Conservation (phyloP, 2,329 filamentous ascomycete species). For the Aspergillus pseudoviridinutans region DNA sequence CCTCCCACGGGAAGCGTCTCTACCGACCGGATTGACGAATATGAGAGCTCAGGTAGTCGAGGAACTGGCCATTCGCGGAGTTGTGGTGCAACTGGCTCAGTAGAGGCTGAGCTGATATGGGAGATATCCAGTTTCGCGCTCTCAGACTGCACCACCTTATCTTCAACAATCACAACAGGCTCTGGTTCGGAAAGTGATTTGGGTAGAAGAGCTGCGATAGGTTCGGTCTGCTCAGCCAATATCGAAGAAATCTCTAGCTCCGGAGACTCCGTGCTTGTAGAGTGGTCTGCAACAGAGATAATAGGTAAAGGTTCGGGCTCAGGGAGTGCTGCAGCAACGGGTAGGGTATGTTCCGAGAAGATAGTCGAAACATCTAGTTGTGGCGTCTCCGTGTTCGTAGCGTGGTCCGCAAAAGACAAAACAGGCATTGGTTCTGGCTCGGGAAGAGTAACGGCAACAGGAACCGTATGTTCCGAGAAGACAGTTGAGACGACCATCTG, state of each 20-base stretch:
- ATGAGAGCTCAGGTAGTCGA: conserved; percentile 29
- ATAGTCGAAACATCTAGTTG: conserved; percentile 32
- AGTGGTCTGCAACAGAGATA: conserved; percentile 2
- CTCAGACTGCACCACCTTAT: conserved; percentile 8
- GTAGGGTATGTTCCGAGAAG: conserved; percentile 25
- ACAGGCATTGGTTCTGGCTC: conserved; percentile 16
- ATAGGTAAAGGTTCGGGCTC: conserved; percentile 13
- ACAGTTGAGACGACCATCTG: conserved; percentile 19
- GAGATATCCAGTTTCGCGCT: conserved; percentile 27
- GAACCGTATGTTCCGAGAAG: conserved; percentile 16
- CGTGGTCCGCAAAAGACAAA: conserved; percentile 13
- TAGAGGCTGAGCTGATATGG: conserved; percentile 21
- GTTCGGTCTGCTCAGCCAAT: conserved; percentile 24
- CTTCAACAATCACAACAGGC: conserved; percentile 11
- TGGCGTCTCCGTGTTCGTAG: conserved; percentile 13
- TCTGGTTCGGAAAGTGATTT: conserved; percentile 16
- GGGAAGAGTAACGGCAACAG: conserved; percentile 18
- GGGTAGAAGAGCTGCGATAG: conserved; percentile 17
- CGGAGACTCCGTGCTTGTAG: conserved; percentile 7
- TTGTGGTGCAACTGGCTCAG: conserved; percentile 30
- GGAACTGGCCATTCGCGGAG: conserved; percentile 19
- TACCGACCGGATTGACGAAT: conserved; percentile 43
- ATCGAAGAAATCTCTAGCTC: conserved; percentile 28
- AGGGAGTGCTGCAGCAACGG: conserved; percentile 11
- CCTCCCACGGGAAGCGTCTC: conserved; percentile 44